Evolutionary conservation across 2,329 filamentous ascomycete species (phyloP).

Genomic region (Penicillium janthinellum): DNA sequence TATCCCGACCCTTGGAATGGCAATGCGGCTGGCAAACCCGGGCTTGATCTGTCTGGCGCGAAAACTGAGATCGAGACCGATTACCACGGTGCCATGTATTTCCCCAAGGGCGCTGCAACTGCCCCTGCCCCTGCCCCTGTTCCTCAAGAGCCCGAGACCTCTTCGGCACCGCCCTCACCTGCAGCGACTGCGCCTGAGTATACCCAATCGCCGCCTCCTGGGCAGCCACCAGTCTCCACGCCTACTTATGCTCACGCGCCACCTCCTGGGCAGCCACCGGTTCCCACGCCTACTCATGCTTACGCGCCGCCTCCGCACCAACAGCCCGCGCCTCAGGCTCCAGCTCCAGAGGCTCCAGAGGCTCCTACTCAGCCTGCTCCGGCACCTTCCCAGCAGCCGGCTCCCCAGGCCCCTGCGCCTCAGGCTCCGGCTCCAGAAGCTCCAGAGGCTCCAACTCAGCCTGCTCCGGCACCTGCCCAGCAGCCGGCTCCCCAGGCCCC

Average conservation of each 20-base stretch:
- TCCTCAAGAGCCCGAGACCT: not conserved
- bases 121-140: not conserved
- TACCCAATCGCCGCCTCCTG: not conserved
- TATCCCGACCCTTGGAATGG: constrained; percentile 25
- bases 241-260: not conserved
- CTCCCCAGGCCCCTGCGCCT: not conserved
- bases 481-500: not conserved
- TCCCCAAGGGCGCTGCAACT: not conserved
- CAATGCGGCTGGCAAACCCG: constrained; percentile 28
- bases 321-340: constrained; percentile 2
- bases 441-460: not conserved
- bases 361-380: not conserved
- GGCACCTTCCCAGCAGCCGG: not conserved
- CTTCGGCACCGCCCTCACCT: not conserved
- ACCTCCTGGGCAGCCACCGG: constrained; percentile 1
- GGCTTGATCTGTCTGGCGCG: constrained; percentile 19
- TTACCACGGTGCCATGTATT: constrained; percentile 24
- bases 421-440: not conserved
- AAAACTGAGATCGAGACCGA: constrained; percentile 11
- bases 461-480: not conserved
- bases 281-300: not conserved
- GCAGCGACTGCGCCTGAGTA: not conserved
- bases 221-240: not conserved
- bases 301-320: constrained; percentile 2
- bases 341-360: not conserved